These are phyloP conservation scores for Saturnispora kantuleensis DNA, from an alignment of 805 yeast species.

Conservation along the genomic window DNA sequence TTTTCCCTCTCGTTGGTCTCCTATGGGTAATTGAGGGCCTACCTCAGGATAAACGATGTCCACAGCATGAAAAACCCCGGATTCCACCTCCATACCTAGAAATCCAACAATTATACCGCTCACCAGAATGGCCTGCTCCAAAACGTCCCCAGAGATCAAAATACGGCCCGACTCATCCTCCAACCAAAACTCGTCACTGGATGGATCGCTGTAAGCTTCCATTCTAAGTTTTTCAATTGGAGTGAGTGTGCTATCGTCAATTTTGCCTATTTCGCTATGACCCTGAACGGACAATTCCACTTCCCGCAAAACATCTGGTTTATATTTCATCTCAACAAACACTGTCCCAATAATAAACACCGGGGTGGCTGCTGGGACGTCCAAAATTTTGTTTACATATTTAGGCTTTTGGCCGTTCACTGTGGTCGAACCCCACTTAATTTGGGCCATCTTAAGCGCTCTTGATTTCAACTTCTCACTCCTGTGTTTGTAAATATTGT, in stretches of 20 bases:
- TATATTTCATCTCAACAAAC: slow-evolving; percentile 72
- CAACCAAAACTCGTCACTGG: slow-evolving; percentile 52
- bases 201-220: slow-evolving; percentile 44
- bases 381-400: slow-evolving; percentile 44
- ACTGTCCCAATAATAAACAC: slow-evolving; percentile 86
- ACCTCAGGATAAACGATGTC: slow-evolving; percentile 67
- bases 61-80: slow-evolving; percentile 76
- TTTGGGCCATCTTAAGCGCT: slow-evolving; percentile 34
- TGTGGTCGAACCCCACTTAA: slow-evolving; percentile 33
- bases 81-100: slow-evolving; percentile 72
- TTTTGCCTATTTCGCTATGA: slow-evolving; percentile 28
- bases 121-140: slow-evolving; percentile 54
- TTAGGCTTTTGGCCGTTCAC: slow-evolving; percentile 25
- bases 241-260: slow-evolving; percentile 12
- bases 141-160: slow-evolving; percentile 51
- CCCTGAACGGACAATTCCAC: slow-evolving; percentile 54
- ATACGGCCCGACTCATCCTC: slow-evolving; percentile 95
- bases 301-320: slow-evolving; percentile 78
- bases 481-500: slow-evolving; percentile 45
- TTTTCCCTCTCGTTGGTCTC: slow-evolving; percentile 25
- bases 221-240: slow-evolving; percentile 24
- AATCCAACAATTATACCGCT: slow-evolving; percentile 88
- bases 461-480: slow-evolving; percentile 38
- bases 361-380: slow-evolving; percentile 48
- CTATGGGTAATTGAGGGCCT: slow-evolving; percentile 39